Evolutionary conservation across 148 eudicot species (phyloP).

Genomic region (Drosera capensis): DNA sequence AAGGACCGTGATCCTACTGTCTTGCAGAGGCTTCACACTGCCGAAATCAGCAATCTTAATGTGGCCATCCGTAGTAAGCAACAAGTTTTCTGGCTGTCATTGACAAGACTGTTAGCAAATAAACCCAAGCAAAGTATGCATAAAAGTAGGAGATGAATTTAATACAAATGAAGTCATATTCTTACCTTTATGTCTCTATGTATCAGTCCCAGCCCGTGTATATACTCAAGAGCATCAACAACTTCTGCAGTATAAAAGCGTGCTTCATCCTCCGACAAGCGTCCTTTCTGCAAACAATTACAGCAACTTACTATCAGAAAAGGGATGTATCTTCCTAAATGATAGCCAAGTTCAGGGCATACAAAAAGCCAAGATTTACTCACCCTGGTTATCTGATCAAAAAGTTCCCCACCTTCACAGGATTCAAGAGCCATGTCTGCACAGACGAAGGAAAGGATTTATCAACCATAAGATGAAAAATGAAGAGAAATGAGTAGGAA

Average conservation of each 20-base stretch:
- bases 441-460: conserved; percentile 9
- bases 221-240: conserved; percentile 95
- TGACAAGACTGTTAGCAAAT: conserved; percentile 11
- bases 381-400: conserved; percentile 97
- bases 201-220: conserved; percentile 84
- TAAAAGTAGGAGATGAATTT: no score
- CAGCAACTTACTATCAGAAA: conserved; percentile 12
- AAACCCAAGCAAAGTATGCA: no score
- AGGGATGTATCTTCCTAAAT: neutral
- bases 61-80: conserved; percentile 87
- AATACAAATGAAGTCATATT: neutral
- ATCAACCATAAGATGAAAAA: neutral
- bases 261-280: conserved; percentile 82
- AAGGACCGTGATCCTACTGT: conserved; percentile 79
- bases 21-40: conserved; percentile 97
- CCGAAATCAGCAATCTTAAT: conserved; percentile 97
- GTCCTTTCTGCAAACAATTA: conserved; percentile 68
- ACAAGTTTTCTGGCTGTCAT: no score
- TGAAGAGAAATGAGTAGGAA: conserved; percentile 6
- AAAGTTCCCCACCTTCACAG: conserved; percentile 97
- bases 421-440: conserved; percentile 97
- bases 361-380: conserved; percentile 10
- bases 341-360: neutral
- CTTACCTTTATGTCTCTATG: conserved; percentile 96
- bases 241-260: conserved; percentile 94